Conservation (phyloP, 257 asterid genomes). For the Vinca minor region DNA sequence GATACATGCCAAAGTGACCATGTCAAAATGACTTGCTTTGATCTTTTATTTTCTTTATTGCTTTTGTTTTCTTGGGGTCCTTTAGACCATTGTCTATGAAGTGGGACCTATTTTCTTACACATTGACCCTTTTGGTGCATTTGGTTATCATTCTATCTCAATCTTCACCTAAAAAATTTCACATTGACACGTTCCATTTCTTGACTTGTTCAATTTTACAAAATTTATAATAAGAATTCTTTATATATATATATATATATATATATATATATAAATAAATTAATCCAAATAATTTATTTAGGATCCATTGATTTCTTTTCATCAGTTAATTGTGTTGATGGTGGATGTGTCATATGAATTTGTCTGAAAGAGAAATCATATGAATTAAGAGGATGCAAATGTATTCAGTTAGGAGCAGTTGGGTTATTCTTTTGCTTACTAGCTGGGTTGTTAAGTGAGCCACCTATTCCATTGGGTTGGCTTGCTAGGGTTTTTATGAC, state of each 20-base stretch:
- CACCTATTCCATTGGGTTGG: not conserved
- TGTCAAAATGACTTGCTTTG: constrained; percentile 15
- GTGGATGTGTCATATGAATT: not conserved
- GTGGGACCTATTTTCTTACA: constrained; percentile 4
- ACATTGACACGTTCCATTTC: too few species aligned
- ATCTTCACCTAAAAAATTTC: too few species aligned
- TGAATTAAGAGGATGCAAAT: too few species aligned
- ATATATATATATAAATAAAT: too few species aligned
- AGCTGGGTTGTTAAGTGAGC: not conserved
- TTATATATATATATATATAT: too few species aligned
- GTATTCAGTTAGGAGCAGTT: not conserved
- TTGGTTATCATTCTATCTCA: too few species aligned
- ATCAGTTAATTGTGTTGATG: constrained; percentile 2
- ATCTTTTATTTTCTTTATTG: constrained; percentile 1
- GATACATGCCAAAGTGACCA: too few species aligned
- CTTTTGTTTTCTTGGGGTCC: constrained; percentile 11
- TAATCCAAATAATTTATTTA: too few species aligned
- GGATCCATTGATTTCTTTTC: constrained; percentile 3
- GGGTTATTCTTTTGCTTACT: not conserved
- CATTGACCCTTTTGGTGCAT: not conserved
- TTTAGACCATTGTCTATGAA: constrained; percentile 4
- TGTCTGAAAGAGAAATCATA: too few species aligned
- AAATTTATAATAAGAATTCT: too few species aligned
- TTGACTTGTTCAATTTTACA: too few species aligned
- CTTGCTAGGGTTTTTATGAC: not conserved